phyloP scores from a whole-genome alignment of 257 asterid species.

The Fraxinus pennsylvanica region DNA sequence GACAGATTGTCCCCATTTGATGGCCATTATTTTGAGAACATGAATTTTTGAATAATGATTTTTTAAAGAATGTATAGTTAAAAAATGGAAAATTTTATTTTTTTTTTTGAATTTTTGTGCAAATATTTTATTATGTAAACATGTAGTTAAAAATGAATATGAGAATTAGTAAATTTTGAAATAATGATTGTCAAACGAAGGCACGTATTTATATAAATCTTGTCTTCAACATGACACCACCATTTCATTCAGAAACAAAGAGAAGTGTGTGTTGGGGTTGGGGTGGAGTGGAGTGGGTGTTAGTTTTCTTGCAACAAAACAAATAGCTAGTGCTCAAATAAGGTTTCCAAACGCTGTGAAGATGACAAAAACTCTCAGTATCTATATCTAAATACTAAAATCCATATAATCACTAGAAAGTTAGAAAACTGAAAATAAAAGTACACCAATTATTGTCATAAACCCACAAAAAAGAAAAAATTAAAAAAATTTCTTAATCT shows the following conservation, averaged over 20 bases:
- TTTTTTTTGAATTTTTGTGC: too few relatives aligned
- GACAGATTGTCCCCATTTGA: too few relatives aligned
- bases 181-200: too few relatives aligned
- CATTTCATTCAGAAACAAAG: background rate
- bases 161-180: too few relatives aligned
- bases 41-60: too few relatives aligned
- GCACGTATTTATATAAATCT: too few relatives aligned
- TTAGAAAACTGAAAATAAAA: conserved; percentile 14
- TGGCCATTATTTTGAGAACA: too few relatives aligned
- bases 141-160: too few relatives aligned
- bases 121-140: too few relatives aligned
- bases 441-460: conserved; percentile 12
- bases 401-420: conserved; percentile 16
- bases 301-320: background rate
- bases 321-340: background rate
- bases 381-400: conserved; percentile 20
- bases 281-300: background rate
- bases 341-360: conserved; percentile 1
- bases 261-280: background rate
- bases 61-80: too few relatives aligned
- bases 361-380: background rate
- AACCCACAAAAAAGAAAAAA: conserved; percentile 6
- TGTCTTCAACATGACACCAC: background rate
- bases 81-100: too few relatives aligned
- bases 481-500: background rate